Evolutionary conservation across 1,284 basidiomycete genomes (phyloP).

Genomic region (Boletellus deceptivus): DNA sequence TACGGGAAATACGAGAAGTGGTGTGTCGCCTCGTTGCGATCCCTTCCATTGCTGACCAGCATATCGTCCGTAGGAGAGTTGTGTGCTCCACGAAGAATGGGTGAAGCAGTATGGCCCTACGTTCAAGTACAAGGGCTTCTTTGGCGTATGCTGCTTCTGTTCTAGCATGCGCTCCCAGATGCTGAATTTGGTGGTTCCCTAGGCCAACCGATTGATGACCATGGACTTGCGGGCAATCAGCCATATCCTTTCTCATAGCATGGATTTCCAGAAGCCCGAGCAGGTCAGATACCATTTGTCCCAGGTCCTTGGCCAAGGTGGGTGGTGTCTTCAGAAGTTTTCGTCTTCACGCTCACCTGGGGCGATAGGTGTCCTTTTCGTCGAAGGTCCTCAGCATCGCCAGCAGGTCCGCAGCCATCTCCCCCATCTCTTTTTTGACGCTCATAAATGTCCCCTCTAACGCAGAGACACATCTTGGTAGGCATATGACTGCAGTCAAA

Average conservation of each 20-base stretch:
- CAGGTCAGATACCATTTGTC: constrained; percentile 19
- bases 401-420: constrained; percentile 18
- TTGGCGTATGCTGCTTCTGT: constrained; percentile 41
- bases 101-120: constrained; percentile 51
- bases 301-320: constrained; percentile 33
- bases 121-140: constrained; percentile 44
- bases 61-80: constrained; percentile 20
- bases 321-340: constrained; percentile 1
- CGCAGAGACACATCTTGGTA: background rate
- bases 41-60: background rate
- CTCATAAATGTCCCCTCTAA: background rate
- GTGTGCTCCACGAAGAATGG: constrained; percentile 49
- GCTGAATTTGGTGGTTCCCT: background rate
- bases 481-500: background rate
- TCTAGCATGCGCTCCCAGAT: background rate
- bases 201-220: constrained; percentile 28
- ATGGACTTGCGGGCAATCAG: constrained; percentile 38
- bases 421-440: background rate
- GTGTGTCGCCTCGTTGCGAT: constrained; percentile 40
- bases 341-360: background rate
- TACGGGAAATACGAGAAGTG: constrained; percentile 21
- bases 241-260: constrained; percentile 38
- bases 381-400: constrained; percentile 29
- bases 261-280: constrained; percentile 35
- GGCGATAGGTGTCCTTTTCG: constrained; percentile 4